Evolutionary conservation across 768 basidiomycete species (phyloP).

Genomic region (Amanita pallidorosea): DNA sequence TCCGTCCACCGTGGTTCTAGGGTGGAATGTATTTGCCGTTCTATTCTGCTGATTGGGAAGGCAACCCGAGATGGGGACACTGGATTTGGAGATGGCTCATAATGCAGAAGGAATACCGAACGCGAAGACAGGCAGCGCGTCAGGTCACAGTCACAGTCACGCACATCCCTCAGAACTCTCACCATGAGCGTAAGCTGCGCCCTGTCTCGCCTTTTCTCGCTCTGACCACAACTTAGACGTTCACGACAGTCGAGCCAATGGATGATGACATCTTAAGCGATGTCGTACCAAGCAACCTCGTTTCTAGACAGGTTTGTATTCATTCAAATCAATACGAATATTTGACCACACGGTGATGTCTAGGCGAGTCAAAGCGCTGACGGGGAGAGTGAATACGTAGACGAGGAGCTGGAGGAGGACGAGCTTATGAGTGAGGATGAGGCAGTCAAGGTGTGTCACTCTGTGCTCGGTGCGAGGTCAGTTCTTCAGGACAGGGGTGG

Average conservation of each 20-base stretch:
- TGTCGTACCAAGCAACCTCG: slow-evolving; percentile 83
- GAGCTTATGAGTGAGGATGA: slow-evolving; percentile 49
- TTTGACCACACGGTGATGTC: slow-evolving; percentile 2
- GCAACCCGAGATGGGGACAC: too few species aligned
- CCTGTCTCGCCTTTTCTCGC: background rate
- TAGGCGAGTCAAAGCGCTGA: slow-evolving; percentile 60
- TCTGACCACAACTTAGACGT: slow-evolving; percentile 16
- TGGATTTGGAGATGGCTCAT: too few species aligned
- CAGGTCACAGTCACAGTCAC: too few species aligned
- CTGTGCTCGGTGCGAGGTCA: background rate
- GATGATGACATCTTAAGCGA: slow-evolving; percentile 85
- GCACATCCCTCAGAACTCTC: background rate
- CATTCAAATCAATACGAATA: background rate
- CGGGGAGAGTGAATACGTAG: slow-evolving; percentile 66
- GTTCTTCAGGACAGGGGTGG: slow-evolving; percentile 1
- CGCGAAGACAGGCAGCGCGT: too few species aligned
- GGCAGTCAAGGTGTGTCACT: slow-evolving; percentile 17
- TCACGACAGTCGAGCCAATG: slow-evolving; percentile 27
- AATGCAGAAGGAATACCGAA: too few species aligned
- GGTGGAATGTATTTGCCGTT: too few species aligned
- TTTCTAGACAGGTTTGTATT: slow-evolving; percentile 66
- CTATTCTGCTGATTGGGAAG: too few species aligned
- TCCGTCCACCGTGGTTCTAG: too few species aligned
- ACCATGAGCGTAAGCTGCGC: slow-evolving; percentile 15
- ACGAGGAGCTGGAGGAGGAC: slow-evolving; percentile 48